Evolutionary conservation across 2,329 filamentous ascomycete species (phyloP), one percentile per base, ranked within the genome.

Genomic region (Trichoderma koningii): DNA sequence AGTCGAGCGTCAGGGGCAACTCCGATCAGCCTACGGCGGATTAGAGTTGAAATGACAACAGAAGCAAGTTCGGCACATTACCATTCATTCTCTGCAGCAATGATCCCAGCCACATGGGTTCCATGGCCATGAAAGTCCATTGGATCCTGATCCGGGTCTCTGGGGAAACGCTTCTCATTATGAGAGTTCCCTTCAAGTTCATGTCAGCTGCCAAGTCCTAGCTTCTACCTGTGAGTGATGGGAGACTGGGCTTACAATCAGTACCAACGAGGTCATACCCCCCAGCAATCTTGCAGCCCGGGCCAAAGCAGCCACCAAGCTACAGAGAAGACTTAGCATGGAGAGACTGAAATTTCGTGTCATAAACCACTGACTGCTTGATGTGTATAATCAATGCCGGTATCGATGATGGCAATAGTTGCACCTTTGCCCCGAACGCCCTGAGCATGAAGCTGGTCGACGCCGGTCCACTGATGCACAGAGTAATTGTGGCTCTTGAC

Each of bases 1-100:
- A 83, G 69, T 21, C 76, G 77, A 10, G 79, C 79, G 65, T 79
- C 77, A 5, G 79, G 81, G 0, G 79, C 80, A 64, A 81, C 80
- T 41, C 80, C 80, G 47, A 74, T 78, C 55, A 80, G 77, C 75
- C 71, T 80, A 70, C 34, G 15, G 19, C 6, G 3, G 6, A 21
- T 45, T 41, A 55, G 41, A 7, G 17, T 5, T 9, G 3, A 5
- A 15, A 19, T 15, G 5, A 19, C 17, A 1, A 15, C 14, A 26
- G 1, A 21, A 15, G n/a, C 23, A 5, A 48, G 3, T 51, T 5
- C 34, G 34, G 12, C 14, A 3, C 7, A 23, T 61, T 66, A 71
- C 74, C 73, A 75, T 66, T 77, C 73, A 69, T 73, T 73, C 44
- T 82, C 75, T 17, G 80, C 82, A 28, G 77, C 81, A 67, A 84